A percentile compares a stretch with the other conserved stretches of the same genome.
phyloP scores from a whole-genome alignment of 2,329 filamentous ascomycete species.

The Raffaelea albimanens region DNA sequence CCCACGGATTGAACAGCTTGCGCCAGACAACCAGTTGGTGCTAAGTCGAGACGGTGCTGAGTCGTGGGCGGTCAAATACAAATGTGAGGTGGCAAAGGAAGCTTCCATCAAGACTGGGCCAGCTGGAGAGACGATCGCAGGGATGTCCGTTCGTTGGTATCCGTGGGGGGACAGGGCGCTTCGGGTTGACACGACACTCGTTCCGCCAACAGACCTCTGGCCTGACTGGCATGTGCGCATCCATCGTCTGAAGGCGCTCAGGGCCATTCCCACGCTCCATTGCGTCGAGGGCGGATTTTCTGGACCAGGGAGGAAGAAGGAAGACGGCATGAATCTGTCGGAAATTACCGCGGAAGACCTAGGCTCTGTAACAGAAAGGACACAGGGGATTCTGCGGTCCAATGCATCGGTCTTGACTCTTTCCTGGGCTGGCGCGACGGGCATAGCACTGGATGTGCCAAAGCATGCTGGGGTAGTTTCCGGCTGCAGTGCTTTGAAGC shows the following conservation, averaged over 20 bases:
- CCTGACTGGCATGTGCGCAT: constrained; percentile 29
- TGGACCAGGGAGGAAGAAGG: constrained; percentile 7
- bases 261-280: constrained; percentile 4
- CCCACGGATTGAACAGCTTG: constrained; percentile 17
- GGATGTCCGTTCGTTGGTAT: constrained; percentile 9
- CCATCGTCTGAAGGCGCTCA: constrained; percentile 18
- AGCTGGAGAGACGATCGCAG: background rate
- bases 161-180: constrained; percentile 14
- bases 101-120: background rate
- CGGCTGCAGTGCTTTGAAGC: background rate
- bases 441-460: background rate
- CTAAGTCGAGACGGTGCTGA: constrained; percentile 14
- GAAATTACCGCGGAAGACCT: background rate
- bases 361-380: background rate
- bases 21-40: constrained; percentile 15
- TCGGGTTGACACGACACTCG: constrained; percentile 23
- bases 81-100: background rate
- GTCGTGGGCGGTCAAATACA: constrained; percentile 12
- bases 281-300: constrained; percentile 19
- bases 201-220: constrained; percentile 21
- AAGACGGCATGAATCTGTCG: background rate
- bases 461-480: background rate
- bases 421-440: background rate
- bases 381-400: background rate
- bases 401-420: background rate